Evolutionary conservation across 768 basidiomycete species (phyloP).

Genomic region (Agaricus sinodeliciosus): DNA sequence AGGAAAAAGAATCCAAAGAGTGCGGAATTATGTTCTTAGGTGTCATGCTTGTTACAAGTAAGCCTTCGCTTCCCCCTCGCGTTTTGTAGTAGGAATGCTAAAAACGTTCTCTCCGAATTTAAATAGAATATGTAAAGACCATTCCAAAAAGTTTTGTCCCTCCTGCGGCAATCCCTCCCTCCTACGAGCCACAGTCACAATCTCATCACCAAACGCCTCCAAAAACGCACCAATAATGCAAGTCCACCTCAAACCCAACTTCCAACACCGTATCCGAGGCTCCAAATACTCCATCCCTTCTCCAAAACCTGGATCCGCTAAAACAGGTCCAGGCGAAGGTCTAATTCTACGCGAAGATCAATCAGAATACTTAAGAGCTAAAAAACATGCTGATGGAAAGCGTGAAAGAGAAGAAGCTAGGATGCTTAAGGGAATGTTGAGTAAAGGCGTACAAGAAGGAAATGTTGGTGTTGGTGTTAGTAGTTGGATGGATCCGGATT

Average conservation of each 20-base stretch:
- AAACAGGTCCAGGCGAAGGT: constrained; percentile 74
- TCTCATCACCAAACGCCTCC: constrained; percentile 57
- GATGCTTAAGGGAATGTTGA: constrained; percentile 58
- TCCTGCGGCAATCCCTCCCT: constrained; percentile 93
- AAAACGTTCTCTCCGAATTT: no score
- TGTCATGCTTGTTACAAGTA: constrained; percentile 99
- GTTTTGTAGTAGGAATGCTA: neutral
- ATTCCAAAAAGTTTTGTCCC: constrained; percentile 93
- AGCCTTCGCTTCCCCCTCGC: constrained; percentile 23
- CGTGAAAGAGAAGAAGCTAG: constrained; percentile 72
- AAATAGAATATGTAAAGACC: constrained; percentile 88
- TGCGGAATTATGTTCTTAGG: constrained; percentile 93
- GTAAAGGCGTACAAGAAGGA: constrained; percentile 33
- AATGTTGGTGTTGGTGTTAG: constrained; percentile 50
- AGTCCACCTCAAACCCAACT: constrained; percentile 92
- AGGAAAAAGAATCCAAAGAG: constrained; percentile 83
- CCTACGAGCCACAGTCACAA: constrained; percentile 85
- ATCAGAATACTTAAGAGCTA: constrained; percentile 75
- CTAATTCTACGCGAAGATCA: constrained; percentile 93
- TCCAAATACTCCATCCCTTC: constrained; percentile 90
- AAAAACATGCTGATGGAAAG: constrained; percentile 68
- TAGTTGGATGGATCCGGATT: constrained; percentile 95
- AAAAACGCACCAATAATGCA: constrained; percentile 65
- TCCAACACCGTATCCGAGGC: constrained; percentile 88
- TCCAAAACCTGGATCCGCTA: constrained; percentile 84